Evolutionary conservation across 1,284 basidiomycete genomes (phyloP).

Genomic region (Fomitopsis pinicola): DNA sequence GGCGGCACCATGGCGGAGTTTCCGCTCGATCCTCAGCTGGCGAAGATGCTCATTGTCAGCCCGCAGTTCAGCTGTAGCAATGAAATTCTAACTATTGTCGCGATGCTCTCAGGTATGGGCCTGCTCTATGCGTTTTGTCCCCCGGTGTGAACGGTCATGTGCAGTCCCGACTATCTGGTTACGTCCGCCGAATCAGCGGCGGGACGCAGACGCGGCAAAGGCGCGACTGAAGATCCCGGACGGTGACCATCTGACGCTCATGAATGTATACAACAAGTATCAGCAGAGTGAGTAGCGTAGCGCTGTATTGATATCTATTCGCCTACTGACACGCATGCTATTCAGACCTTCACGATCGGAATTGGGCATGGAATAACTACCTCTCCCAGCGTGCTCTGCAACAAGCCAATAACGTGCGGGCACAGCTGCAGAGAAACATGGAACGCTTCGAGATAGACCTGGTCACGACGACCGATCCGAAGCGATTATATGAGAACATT

Average conservation of each 20-base stretch:
- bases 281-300: constrained; percentile 59
- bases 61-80: constrained; percentile 96
- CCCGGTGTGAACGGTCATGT: background rate
- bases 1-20: constrained; percentile 97
- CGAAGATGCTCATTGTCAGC: constrained; percentile 93
- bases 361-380: constrained; percentile 95
- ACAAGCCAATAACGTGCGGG: constrained; percentile 95
- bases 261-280: constrained; percentile 97
- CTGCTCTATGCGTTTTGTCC: background rate
- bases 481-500: constrained; percentile 78
- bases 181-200: constrained; percentile 82
- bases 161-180: constrained; percentile 92
- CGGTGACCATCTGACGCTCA: constrained; percentile 91
- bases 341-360: constrained; percentile 69
- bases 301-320: too few relatives aligned
- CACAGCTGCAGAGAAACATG: constrained; percentile 90
- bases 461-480: constrained; percentile 75
- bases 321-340: too few relatives aligned
- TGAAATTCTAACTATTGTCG: constrained; percentile 92
- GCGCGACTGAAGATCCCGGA: constrained; percentile 88
- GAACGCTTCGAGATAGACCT: constrained; percentile 87
- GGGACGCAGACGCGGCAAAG: constrained; percentile 92
- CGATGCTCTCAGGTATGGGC: constrained; percentile 87
- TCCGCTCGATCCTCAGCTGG: constrained; percentile 90
- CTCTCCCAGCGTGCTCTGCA: constrained; percentile 80